phyloP scores from a whole-genome alignment of 306 rosid species.

The Quillaja saponaria region DNA sequence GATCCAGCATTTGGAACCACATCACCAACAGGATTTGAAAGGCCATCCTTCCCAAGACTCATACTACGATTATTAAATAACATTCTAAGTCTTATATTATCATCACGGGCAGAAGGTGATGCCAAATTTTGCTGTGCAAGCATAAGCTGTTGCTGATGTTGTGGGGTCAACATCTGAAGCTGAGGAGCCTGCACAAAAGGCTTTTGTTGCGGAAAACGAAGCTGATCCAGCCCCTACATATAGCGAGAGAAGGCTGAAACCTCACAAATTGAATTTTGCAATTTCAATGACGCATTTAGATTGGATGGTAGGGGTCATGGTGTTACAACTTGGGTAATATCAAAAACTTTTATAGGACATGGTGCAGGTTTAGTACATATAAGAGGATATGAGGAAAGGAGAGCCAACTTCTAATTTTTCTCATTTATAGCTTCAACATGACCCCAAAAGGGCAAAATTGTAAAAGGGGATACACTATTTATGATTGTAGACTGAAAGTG shows the following conservation, averaged over 20 bases:
- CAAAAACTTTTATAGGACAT: constrained; percentile 18
- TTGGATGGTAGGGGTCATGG: not conserved
- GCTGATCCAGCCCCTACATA: constrained; percentile 85
- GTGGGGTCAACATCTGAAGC: constrained; percentile 94
- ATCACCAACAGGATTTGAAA: constrained; percentile 79
- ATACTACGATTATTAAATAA: constrained; percentile 63
- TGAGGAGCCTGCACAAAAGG: constrained; percentile 89
- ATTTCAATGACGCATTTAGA: constrained; percentile 11
- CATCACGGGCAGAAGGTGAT: constrained; percentile 81
- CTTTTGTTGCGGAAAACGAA: constrained; percentile 87
- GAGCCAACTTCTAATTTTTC: constrained; percentile 5
- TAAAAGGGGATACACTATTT: constrained; percentile 1
- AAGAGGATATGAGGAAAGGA: constrained; percentile 12
- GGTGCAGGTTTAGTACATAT: constrained; percentile 11
- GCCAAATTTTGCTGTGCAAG: constrained; percentile 91
- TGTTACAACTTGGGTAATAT: not conserved
- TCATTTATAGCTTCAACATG: constrained; percentile 1
- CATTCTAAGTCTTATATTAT: constrained; percentile 82
- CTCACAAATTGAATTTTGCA: constrained; percentile 8
- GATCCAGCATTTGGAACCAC: constrained; percentile 79
- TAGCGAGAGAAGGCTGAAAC: constrained; percentile 21
- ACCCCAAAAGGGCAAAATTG: not conserved
- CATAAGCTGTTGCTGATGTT: constrained; percentile 90
- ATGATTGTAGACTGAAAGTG: constrained; percentile 1
- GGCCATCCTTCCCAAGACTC: constrained; percentile 68